phyloP scores from a whole-genome alignment of 108 stramenopile species.

The Cyclotella cryptica region DNA sequence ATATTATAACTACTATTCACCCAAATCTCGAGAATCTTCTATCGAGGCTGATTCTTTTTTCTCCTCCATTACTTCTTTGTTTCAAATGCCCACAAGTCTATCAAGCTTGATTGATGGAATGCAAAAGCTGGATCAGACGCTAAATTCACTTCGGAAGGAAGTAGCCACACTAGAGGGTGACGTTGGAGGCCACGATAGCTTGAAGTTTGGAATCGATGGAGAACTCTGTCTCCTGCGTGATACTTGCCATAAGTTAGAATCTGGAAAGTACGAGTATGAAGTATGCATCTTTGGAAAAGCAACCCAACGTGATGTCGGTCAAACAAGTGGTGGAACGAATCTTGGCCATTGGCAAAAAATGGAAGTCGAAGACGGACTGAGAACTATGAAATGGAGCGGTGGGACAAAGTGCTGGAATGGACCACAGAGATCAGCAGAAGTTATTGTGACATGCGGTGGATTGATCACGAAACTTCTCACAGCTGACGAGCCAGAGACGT shows the following conservation, averaged over 20 bases:
- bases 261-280: constrained; percentile 87
- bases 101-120: constrained; percentile 9
- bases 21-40: constrained; percentile 34
- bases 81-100: not conserved
- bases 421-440: constrained; percentile 75
- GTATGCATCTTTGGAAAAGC: constrained; percentile 74
- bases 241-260: constrained; percentile 63
- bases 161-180: constrained; percentile 53
- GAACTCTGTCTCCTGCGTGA: constrained; percentile 66
- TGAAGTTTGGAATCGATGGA: constrained; percentile 66
- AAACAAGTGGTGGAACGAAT: constrained; percentile 53
- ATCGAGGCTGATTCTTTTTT: not conserved
- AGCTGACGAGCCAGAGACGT: constrained; percentile 87
- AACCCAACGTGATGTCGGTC: constrained; percentile 64
- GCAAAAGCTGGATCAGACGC: constrained; percentile 12
- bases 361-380: constrained; percentile 47
- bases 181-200: constrained; percentile 52
- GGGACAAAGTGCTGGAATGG: constrained; percentile 90
- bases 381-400: constrained; percentile 64
- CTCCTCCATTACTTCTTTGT: not conserved
- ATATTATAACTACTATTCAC: constrained; percentile 60
- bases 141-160: constrained; percentile 30
- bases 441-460: constrained; percentile 68
- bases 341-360: constrained; percentile 63
- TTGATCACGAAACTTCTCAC: constrained; percentile 68